Evolutionary conservation across 2,329 filamentous ascomycete genomes (phyloP), one percentile per base, ranked within the genome.

Genomic region (Claviceps sp.): DNA sequence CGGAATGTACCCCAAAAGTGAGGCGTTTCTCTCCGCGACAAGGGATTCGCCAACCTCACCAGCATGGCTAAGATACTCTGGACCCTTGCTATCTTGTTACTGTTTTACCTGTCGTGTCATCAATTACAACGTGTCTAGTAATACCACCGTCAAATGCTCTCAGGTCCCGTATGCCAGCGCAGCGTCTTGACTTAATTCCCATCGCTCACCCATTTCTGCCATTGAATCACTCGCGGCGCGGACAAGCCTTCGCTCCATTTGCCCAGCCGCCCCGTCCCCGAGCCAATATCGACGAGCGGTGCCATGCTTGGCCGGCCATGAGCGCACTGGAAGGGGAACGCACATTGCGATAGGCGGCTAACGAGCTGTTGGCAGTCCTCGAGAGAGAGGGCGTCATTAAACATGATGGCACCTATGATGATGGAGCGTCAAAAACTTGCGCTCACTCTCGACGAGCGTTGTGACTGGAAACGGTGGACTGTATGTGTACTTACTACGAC

Each of bases 271-370:
- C 54, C 58, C 19, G 47, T 47, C 2, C 56, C 59, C 7, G 52
- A 53, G 1, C 72, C 72, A 34, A 82, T 54, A 55, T 80, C 74
- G 4, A 82, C 64, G n/a, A 85, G 55, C 2, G 82, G 82, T 5
- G 77, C 75, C 75, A 85, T 78, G 38, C 78, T 81, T 1, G 81
- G 81, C 50, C 82, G 73, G 0, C 88, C 88, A 70, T 94, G 88
- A 1, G 88, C 88, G 65, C 88, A 94, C 62, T 88, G 83, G 57
- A 93, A 93, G 0, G 88, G 87, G 56, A 91, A 87, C 0, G 72
- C 73, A 57, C 85, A 89, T 0, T 60, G 62, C 0, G 76, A 74
- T n/a, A 93, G 67, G 3, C 72, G 72, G 1, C 51, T 55, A 0
- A 91, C 64, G 38, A 93, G 65, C 0, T 65, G 62, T 10, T 67